A percentile compares a stretch with the other conserved stretches of the same genome.
phyloP scores from a whole-genome alignment of 2,329 filamentous ascomycete species.

The Pseudogymnoascus sp. region DNA sequence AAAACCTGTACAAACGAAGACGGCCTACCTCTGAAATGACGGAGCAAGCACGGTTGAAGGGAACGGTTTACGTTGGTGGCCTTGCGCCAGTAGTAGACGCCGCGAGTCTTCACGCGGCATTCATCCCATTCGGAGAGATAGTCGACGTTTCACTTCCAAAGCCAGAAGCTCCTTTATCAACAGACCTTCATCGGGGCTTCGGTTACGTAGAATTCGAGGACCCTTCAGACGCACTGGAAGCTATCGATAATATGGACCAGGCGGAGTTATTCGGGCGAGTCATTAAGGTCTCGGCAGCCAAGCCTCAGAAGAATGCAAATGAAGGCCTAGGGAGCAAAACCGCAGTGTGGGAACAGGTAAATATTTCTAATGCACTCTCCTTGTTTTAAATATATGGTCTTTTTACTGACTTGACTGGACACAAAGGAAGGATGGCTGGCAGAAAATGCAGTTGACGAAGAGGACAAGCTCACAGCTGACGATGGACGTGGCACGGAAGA shows the following conservation, averaged over 20 bases:
- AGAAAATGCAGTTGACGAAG: conserved; percentile 76
- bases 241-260: conserved; percentile 99
- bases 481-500: conserved; percentile 46
- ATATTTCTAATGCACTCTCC: conserved; percentile 11
- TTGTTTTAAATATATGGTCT: not conserved
- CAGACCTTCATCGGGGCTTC: conserved; percentile 80
- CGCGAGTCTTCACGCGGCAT: conserved; percentile 76
- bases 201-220: conserved; percentile 94
- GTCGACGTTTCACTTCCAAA: conserved; percentile 86
- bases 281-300: conserved; percentile 87
- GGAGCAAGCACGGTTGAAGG: conserved; percentile 75
- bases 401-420: conserved; percentile 20
- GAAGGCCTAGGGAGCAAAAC: conserved; percentile 89
- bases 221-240: conserved; percentile 78
- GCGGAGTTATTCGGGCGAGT: conserved; percentile 88
- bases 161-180: conserved; percentile 71
- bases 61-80: conserved; percentile 87
- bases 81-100: conserved; percentile 71
- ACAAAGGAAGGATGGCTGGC: conserved; percentile 85
- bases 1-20: not conserved
- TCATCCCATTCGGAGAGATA: conserved; percentile 95
- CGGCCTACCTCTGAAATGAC: conserved; percentile 53
- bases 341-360: conserved; percentile 93
- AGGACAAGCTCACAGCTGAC: conserved; percentile 59
- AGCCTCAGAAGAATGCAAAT: conserved; percentile 79